Percentiles rank a stretch among this genome's conserved stretches.
phyloP scores from a whole-genome alignment of 169 alveolate species.

The Plasmodium falciparum region DNA sequence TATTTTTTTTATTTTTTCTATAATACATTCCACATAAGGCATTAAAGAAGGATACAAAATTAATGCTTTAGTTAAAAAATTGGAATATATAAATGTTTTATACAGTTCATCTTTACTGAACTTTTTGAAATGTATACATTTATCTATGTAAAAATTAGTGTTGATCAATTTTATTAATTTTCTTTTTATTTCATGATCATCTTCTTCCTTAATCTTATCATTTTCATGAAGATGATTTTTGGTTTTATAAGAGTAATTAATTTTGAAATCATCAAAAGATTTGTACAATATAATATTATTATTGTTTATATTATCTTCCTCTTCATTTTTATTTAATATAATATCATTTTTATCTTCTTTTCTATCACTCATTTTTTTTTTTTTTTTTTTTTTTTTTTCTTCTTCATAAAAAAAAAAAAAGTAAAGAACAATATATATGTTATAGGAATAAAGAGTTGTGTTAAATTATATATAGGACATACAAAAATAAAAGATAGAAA shows the following conservation, averaged over 20 bases:
- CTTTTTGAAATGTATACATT: slow-evolving; percentile 47
- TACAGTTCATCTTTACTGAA: slow-evolving; percentile 45
- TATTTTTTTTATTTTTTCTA: slow-evolving; percentile 57
- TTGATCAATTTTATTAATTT: slow-evolving; percentile 58
- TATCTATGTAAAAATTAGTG: slow-evolving; percentile 34
- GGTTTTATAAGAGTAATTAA: slow-evolving; percentile 46
- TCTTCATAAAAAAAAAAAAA: slow-evolving; percentile 37
- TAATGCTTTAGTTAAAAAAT: slow-evolving; percentile 64
- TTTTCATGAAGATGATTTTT: slow-evolving; percentile 1
- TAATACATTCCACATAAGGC: slow-evolving; percentile 47
- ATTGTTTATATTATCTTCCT: too few relatives aligned
- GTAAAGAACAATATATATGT: too few relatives aligned
- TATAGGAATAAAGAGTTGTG: too few relatives aligned
- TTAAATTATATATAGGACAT: too few relatives aligned
- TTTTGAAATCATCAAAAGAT: slow-evolving; percentile 72
- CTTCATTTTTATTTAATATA: slow-evolving; percentile 20
- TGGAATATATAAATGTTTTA: slow-evolving; percentile 68
- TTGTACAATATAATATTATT: slow-evolving; percentile 6
- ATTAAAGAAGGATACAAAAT: slow-evolving; percentile 68
- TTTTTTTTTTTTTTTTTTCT: slow-evolving; percentile 30
- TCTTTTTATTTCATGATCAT: slow-evolving; percentile 12
- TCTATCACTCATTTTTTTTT: slow-evolving; percentile 2
- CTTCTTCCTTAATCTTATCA: slow-evolving; percentile 23
- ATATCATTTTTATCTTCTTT: background rate
- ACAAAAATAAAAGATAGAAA: background rate